Base-by-base conservation (phyloP, 139 green algal genomes). In the Mychonastes homosphaera region DNA sequence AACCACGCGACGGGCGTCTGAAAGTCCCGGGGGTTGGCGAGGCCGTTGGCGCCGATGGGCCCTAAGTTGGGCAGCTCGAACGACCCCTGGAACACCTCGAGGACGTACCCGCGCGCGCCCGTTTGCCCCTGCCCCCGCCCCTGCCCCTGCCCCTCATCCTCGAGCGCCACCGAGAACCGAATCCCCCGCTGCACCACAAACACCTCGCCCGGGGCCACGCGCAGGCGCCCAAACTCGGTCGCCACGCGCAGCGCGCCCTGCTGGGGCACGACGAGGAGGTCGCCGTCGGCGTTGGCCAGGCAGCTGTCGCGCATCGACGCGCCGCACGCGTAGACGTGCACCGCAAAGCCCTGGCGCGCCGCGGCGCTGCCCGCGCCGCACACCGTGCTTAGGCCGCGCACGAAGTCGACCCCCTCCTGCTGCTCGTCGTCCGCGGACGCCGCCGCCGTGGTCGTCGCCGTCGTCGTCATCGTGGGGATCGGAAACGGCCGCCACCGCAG, bases 221-320 rank as follows among this genome's bases (percentile, higher is more conserved):
- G 58, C 65, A 95, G 53, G 23, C 67, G 54, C 3, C 87, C 87
- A 73, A 94, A 92, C 77, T 97, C 90, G 0, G 90, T 97, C 4
- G 60, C 80, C 8, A 97, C 54, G 6, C 62, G 53, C 47, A 97
- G 71, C 1, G 50, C 62, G 83, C 79, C 79, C 57, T 82, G 69
- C 69, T 97, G 86, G 2, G 89, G 89, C 24, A 97, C 89, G 30
- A 97, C 80, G n/a, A 97, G 82, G 33, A 96, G 77, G 72, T 97
- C 85, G 0, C 90, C 90, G 62, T 97, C 90, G 16, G 90, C 87
- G 63, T 96, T 97, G 54, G 75, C 74, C 13, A 97, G 57, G 59
- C 78, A 92, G 39, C 27, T 61, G 61, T 85, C 71, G 6, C 65
- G 45, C 89, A 96, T 97, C 34, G 21, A 61, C 0, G 46, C 60